These are phyloP conservation scores for Vitis cinerea DNA, from an alignment of 164 flowering plant species.

Conservation along the genomic window DNA sequence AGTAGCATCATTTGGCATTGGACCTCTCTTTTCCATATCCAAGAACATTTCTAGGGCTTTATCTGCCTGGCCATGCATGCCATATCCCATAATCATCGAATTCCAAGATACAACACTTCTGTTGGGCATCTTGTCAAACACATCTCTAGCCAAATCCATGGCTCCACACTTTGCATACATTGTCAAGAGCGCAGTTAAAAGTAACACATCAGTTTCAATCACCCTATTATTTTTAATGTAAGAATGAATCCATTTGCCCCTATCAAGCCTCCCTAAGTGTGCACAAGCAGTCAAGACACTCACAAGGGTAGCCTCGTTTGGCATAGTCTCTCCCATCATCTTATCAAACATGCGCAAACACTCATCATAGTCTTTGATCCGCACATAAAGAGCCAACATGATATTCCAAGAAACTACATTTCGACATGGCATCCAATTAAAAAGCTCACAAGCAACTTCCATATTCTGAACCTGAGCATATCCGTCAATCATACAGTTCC, in stretches of 20 bases:
- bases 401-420: constrained; percentile 68
- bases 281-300: constrained; percentile 68
- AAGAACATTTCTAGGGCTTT: constrained; percentile 58
- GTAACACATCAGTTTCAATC: constrained; percentile 49
- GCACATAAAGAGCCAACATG: constrained; percentile 48
- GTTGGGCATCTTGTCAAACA: constrained; percentile 59
- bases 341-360: constrained; percentile 54
- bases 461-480: constrained; percentile 44
- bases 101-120: constrained; percentile 75
- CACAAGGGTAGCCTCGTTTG: constrained; percentile 64
- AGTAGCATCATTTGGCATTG: constrained; percentile 54
- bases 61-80: constrained; percentile 56
- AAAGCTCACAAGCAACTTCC: constrained; percentile 31
- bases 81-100: constrained; percentile 69
- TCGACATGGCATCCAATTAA: constrained; percentile 42
- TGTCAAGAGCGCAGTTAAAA: constrained; percentile 57
- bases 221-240: constrained; percentile 26
- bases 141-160: constrained; percentile 46
- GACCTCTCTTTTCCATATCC: constrained; percentile 61
- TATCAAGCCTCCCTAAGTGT: constrained; percentile 43
- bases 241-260: constrained; percentile 58
- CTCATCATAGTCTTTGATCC: constrained; percentile 38
- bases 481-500: constrained; percentile 74
- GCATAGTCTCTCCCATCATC: constrained; percentile 46
- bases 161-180: constrained; percentile 80